These are phyloP conservation scores for Murraya paniculata DNA, from an alignment of 345 rosid genomes.

Conservation along the genomic window DNA sequence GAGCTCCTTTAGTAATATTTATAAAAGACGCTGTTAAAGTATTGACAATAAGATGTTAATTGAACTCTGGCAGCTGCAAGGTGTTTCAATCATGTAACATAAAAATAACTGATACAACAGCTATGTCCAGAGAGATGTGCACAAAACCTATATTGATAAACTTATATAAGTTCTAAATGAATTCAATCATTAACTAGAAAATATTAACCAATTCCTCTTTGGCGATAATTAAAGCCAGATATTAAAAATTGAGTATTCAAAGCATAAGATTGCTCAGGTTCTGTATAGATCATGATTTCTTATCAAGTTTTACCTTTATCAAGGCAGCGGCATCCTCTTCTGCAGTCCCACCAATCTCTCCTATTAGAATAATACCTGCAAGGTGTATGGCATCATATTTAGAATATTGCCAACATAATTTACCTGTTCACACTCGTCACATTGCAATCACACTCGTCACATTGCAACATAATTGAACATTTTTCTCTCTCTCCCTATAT, in stretches of 20 bases:
- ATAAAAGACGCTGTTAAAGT: background rate
- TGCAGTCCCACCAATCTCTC: conserved; percentile 98
- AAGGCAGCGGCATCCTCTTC: conserved; percentile 96
- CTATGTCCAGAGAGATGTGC: background rate
- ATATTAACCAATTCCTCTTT: background rate
- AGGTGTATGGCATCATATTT: background rate
- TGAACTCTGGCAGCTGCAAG: background rate
- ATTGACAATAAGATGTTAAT: background rate
- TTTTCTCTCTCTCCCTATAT: background rate
- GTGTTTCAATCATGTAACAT: background rate
- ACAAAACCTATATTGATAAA: background rate
- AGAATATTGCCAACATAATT: background rate
- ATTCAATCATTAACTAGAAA: background rate
- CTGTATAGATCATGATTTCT: background rate
- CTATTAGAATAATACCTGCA: conserved; percentile 85
- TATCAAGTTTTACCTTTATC: conserved; percentile 53
- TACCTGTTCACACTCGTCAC: background rate
- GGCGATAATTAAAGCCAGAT: background rate
- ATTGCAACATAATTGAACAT: background rate
- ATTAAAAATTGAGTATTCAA: background rate
- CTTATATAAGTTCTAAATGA: background rate
- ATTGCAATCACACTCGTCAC: background rate
- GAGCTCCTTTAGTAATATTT: background rate
- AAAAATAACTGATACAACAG: background rate
- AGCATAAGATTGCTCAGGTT: background rate